Evolutionary conservation across 2,329 filamentous ascomycete species (phyloP), one percentile per base, ranked within the genome.

Genomic region (Gremmenia infestans): DNA sequence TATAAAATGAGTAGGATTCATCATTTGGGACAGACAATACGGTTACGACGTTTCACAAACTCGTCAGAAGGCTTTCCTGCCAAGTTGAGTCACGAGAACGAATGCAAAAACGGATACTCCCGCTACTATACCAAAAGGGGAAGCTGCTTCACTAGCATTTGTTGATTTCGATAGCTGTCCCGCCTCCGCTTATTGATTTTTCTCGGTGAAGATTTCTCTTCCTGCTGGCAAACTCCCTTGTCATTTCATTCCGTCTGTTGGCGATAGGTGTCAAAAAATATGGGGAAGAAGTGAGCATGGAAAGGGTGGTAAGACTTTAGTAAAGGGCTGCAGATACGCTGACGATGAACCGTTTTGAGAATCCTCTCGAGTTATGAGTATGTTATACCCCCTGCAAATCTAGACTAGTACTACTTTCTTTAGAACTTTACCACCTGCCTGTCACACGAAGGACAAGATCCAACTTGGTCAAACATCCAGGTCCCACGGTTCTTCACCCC

Each of bases 21-120:
- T 63, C 50, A 48, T 63, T 60, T 63, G 60, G 63, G 60, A 65
- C 59, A 66, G 61, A 65, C 60, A 65, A 60, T 61, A 67, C 57
- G 37, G 63, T 25, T 48, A 28, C 23, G 45, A 48, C 22, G 45
- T 66, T 55, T 59, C 59, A 67, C 64, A 22, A 47, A 53, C 55
- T 63, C 48, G 48, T 60, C 57, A 57, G 56, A 36, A 32, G 43
- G 23, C 48, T 45, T 50, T 39, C 23, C 25, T 46, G 46, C 35
- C 50, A 37, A 48, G 48, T 35, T 36, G 32, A 50, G 56, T 67
- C 65, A 65, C 64, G 65, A 66, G 61, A 65, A 62, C 52, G 49
- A 52, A 52, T 55, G 50, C 60, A 57, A 61, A 62, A 51, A 63
- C 63, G 64, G 64, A 63, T 64, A 57, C 53, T 60, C 60, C 63